phyloP scores from a whole-genome alignment of 805 yeast species.

The Grigorovia humatica region DNA sequence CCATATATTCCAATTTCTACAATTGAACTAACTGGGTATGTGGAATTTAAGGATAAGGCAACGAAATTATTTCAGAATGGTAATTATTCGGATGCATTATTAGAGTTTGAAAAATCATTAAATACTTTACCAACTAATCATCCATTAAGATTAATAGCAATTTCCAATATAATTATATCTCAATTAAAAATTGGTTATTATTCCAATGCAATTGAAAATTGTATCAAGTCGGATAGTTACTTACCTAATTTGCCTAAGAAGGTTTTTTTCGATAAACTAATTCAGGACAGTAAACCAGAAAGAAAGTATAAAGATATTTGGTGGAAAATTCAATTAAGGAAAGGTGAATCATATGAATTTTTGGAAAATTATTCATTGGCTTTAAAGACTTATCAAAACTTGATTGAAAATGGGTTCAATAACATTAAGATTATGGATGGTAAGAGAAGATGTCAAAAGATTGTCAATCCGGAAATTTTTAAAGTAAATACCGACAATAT shows the following conservation, averaged over 20 bases:
- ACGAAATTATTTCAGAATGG: slow-evolving; percentile 65
- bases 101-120: slow-evolving; percentile 47
- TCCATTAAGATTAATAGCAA: slow-evolving; percentile 52
- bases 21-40: slow-evolving; percentile 30
- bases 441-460: slow-evolving; percentile 62
- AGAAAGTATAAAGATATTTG: slow-evolving; percentile 47
- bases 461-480: slow-evolving; percentile 41
- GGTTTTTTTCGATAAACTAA: slow-evolving; percentile 36
- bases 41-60: slow-evolving; percentile 46
- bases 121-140: slow-evolving; percentile 53
- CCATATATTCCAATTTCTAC: slow-evolving; percentile 15
- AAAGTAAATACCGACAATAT: slow-evolving; percentile 6
- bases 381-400: slow-evolving; percentile 44
- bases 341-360: slow-evolving; percentile 80
- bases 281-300: slow-evolving; percentile 25
- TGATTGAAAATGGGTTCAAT: slow-evolving; percentile 60
- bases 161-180: slow-evolving; percentile 67
- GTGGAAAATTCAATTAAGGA: slow-evolving; percentile 55
- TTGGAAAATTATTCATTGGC: slow-evolving; percentile 62
- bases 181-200: slow-evolving; percentile 62
- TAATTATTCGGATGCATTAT: slow-evolving; percentile 60
- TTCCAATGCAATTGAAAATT: slow-evolving; percentile 25
- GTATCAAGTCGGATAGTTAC: slow-evolving; percentile 24
- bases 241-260: slow-evolving; percentile 21
- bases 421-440: slow-evolving; percentile 65